Percentiles rank a stretch among this genome's conserved stretches.
phyloP scores from a whole-genome alignment of 768 basidiomycete genomes.

The Leucocoprinus sp. region DNA sequence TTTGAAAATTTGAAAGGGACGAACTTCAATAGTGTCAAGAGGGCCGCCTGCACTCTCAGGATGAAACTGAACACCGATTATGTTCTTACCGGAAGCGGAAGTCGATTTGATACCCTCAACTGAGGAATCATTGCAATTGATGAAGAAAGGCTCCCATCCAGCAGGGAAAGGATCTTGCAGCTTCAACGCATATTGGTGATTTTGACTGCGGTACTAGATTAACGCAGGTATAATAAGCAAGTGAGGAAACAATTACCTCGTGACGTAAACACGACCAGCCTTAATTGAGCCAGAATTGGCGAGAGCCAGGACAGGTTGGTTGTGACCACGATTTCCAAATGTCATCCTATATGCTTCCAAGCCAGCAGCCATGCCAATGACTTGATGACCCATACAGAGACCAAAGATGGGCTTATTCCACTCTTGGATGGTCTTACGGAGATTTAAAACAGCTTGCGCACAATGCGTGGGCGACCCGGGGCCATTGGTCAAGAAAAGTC shows the following conservation, averaged over 20 bases:
- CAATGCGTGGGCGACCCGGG: constrained; percentile 92
- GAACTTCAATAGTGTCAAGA: constrained; percentile 94
- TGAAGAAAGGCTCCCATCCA: constrained; percentile 99
- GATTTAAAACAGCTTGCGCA: constrained; percentile 72
- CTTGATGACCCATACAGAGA: constrained; percentile 99
- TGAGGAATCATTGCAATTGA: constrained; percentile 98
- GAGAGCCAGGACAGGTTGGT: constrained; percentile 94
- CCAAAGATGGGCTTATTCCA: constrained; percentile 96
- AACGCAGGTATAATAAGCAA: not conserved
- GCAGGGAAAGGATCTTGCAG: constrained; percentile 91
- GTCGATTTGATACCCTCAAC: constrained; percentile 99
- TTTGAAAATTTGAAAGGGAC: constrained; percentile 15
- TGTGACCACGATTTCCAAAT: constrained; percentile 99
- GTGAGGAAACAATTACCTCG: constrained; percentile 45
- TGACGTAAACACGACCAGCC: constrained; percentile 95
- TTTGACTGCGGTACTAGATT: constrained; percentile 51
- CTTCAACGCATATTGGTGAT: constrained; percentile 96
- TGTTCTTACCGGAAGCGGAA: constrained; percentile 73
- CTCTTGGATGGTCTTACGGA: constrained; percentile 75
- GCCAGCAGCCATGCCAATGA: constrained; percentile 96
- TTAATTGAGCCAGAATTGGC: constrained; percentile 91
- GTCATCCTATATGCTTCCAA: constrained; percentile 97
- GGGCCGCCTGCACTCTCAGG: constrained; percentile 99
- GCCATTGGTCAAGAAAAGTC: constrained; percentile 93
- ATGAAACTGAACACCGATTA: constrained; percentile 99